Percentiles rank a stretch among this genome's conserved stretches.
Conservation (phyloP, 768 basidiomycete genomes). For the Tulasnella sp. region DNA sequence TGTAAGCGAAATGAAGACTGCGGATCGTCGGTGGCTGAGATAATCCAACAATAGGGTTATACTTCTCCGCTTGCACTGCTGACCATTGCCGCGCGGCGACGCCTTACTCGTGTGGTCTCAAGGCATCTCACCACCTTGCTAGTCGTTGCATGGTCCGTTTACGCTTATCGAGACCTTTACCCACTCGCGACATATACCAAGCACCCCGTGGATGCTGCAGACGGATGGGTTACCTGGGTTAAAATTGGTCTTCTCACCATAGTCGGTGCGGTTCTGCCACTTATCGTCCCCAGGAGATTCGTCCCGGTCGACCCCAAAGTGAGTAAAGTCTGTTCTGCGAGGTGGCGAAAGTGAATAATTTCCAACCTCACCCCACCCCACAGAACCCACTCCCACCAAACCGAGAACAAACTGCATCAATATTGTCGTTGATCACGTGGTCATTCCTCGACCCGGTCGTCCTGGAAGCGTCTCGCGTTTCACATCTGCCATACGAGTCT, state of each 20-base stretch:
- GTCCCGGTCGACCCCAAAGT: slow-evolving; percentile 61
- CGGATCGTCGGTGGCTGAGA: neutral
- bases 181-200: slow-evolving; percentile 61
- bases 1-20: slow-evolving; percentile 39
- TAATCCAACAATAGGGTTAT: slow-evolving; percentile 48
- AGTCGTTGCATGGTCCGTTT: slow-evolving; percentile 54
- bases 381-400: slow-evolving; percentile 47
- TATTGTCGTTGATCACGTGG: slow-evolving; percentile 52
- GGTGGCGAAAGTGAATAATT: neutral
- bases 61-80: slow-evolving; percentile 50
- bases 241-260: slow-evolving; percentile 54
- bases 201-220: slow-evolving; percentile 53
- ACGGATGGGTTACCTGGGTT: slow-evolving; percentile 58
- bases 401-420: slow-evolving; percentile 57
- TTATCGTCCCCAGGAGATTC: slow-evolving; percentile 61
- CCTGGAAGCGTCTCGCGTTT: slow-evolving; percentile 48
- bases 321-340: slow-evolving; percentile 20
- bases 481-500: slow-evolving; percentile 51
- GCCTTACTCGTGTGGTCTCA: slow-evolving; percentile 47
- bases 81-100: slow-evolving; percentile 47
- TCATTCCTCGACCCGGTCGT: slow-evolving; percentile 61
- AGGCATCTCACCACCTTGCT: slow-evolving; percentile 57
- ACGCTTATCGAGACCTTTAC: slow-evolving; percentile 50
- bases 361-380: slow-evolving; percentile 30
- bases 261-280: slow-evolving; percentile 55